Evolutionary conservation across 139 green algal genomes (phyloP), one percentile per base, ranked within the genome.

Genomic region (Micractinium sp.): DNA sequence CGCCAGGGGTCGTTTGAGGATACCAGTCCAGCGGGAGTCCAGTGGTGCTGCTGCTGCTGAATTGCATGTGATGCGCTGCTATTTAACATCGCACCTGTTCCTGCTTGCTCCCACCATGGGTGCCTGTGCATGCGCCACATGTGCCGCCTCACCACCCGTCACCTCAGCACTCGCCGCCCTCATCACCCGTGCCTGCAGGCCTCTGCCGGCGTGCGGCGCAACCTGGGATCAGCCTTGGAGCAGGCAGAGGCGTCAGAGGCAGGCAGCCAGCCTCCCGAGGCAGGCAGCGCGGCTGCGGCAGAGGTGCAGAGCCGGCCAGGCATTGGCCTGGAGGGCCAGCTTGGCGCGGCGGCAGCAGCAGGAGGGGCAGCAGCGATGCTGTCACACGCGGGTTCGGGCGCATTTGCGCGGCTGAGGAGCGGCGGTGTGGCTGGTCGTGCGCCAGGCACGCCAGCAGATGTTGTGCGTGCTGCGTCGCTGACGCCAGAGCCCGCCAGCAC

Each of bases 201-300:
- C 36, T 86, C 47, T 71, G 78, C 39, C 86, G 86, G 86, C 33
- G 86, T 90, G 86, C 77, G 78, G 78, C 86, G 86, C 77, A 81
- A 90, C 86, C 86, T 90, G 61, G 86, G 86, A 16, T 86, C 86
- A 5, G 86, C 78, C 0, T 29, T 90, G 19, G 77, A 86, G 63
- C 60, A 66, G 0, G 86, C 78, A 25, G 86, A 85, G 60, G 78
- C 85, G 0, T 88, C 85, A 19, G 73, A 88, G 9, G 71, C 53
- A 67, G 39, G 39, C 66, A 61, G 36, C 38, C 83, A 79, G 35
- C 31, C 18, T 23, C 29, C 25, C n/a, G 56, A 56, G 22, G 31
- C 18, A 25, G 27, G 71, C 22, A 41, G 85, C 53, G 31, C 3
- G 47, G 38, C 33, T 27, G 38, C 39, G 2, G 78, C 31, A 15